These are phyloP conservation scores for Tetrahymena elliotti DNA, from an alignment of 73 alveolate genomes.

Conservation along the genomic window DNA sequence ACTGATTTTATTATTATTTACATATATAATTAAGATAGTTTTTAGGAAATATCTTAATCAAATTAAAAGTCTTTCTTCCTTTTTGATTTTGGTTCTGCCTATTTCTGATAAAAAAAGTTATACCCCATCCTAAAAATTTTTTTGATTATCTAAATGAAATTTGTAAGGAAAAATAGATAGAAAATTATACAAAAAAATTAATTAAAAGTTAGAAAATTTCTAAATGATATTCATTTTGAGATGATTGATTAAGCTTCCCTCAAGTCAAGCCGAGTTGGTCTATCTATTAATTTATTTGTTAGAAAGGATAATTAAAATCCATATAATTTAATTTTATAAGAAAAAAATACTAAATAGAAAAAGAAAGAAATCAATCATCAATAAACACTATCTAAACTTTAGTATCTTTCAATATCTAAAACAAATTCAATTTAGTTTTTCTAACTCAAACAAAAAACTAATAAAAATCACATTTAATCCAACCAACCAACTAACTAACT, in stretches of 20 bases:
- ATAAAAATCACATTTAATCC: background rate
- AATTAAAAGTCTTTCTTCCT: background rate
- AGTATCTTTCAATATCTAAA: background rate
- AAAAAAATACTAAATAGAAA: background rate
- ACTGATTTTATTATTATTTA: background rate
- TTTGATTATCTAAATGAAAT: background rate
- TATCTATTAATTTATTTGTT: background rate
- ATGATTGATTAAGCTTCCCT: background rate
- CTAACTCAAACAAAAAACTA: background rate
- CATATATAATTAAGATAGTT: background rate
- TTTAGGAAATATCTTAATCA: background rate
- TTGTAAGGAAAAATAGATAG: background rate
- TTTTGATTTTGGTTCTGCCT: background rate
- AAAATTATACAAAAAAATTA: background rate
- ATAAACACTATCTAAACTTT: background rate
- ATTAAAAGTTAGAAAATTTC: background rate
- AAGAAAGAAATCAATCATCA: background rate
- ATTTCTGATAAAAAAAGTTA: background rate
- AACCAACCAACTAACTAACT: background rate
- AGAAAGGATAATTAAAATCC: background rate
- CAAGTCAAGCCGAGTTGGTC: no score
- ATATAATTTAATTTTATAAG: background rate
- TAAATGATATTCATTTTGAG: background rate
- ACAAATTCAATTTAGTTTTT: background rate
- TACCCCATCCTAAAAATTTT: background rate